Evolutionary conservation across 495 filamentous ascomycete species (phyloP).

Genomic region (Staphylotrichum tortipilum): DNA sequence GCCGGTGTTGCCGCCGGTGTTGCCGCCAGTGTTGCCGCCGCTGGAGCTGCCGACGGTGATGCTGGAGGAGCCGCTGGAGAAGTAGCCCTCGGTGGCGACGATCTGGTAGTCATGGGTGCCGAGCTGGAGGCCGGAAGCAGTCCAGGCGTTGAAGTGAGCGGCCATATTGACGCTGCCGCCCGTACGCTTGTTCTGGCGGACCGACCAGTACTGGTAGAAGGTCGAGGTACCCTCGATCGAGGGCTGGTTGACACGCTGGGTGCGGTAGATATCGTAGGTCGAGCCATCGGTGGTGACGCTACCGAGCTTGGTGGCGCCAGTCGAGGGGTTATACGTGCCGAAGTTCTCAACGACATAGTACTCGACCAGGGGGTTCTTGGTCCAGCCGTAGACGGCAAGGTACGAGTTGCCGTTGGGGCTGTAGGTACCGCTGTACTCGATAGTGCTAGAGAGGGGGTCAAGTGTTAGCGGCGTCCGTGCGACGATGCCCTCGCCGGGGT

Average conservation of each 20-base stretch:
- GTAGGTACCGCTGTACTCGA: slow-evolving; percentile 41
- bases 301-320: slow-evolving; percentile 41
- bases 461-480: neutral
- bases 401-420: slow-evolving; percentile 33
- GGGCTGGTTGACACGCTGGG: slow-evolving; percentile 49
- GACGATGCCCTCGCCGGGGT: neutral
- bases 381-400: slow-evolving; percentile 56
- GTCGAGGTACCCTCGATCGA: slow-evolving; percentile 49
- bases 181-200: slow-evolving; percentile 42
- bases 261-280: slow-evolving; percentile 56
- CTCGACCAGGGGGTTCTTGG: slow-evolving; percentile 47
- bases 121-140: slow-evolving; percentile 38
- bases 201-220: slow-evolving; percentile 53
- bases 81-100: slow-evolving; percentile 50
- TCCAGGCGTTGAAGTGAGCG: slow-evolving; percentile 61
- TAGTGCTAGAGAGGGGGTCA: slow-evolving; percentile 34
- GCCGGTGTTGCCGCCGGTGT: neutral
- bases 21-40: neutral
- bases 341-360: slow-evolving; percentile 54
- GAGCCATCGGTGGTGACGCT: slow-evolving; percentile 49
- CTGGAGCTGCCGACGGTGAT: slow-evolving; percentile 36
- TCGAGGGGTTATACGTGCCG: slow-evolving; percentile 49
- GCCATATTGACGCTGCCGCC: slow-evolving; percentile 41
- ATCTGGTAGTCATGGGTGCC: slow-evolving; percentile 51
- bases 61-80: slow-evolving; percentile 39